Evolutionary conservation across 257 asterid genomes (phyloP), one percentile per base, ranked within the genome.

Genomic region (Penstemon eatonii): DNA sequence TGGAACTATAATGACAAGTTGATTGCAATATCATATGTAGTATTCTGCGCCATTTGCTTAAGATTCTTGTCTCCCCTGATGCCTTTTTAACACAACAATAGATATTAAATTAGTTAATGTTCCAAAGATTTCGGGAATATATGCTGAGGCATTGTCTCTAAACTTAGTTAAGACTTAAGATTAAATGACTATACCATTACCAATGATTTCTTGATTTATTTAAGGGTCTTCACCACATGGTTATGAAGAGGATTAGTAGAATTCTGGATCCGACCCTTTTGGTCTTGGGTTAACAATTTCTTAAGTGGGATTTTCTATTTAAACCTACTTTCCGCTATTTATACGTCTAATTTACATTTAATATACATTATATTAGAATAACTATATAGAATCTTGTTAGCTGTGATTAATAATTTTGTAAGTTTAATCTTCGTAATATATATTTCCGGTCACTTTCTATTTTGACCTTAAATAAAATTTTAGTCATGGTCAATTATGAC

Each of bases 111-210:
- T 57, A 62, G 58, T 67, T 73, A 62, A 80, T 77, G 64, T 66
- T 56, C n/a, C 47, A 11, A 76, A 83, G 87, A 83, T 83, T 72
- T 80, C 58, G 71, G 60, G 87, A 83, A 83, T 80, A 83, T 83
- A 46, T 74, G 72, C n/a, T 76, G 80, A 82, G 81, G 45, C 79
- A 74, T 49, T 53, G 75, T 52, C 69, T 71, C 53, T 56, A 8
- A 49, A 47, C 37, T 55, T 60, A 33, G 49, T 42, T 68, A 59
- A 75, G 63, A 44, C 54, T 13, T 74, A 69, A 67, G 18, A 75
- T 66, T 71, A 19, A 52, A 36, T 5, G 33, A 18, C 12, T 56
- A 40, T 44, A 61, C 70, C 58, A 39, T 52, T 65, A 61, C 70
- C 58, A 39, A 56, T 65, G 70, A 4, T 25, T 18, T 62, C 25